Conservation (phyloP, 2,329 filamentous ascomycete species). For the Simplicillium sp. region DNA sequence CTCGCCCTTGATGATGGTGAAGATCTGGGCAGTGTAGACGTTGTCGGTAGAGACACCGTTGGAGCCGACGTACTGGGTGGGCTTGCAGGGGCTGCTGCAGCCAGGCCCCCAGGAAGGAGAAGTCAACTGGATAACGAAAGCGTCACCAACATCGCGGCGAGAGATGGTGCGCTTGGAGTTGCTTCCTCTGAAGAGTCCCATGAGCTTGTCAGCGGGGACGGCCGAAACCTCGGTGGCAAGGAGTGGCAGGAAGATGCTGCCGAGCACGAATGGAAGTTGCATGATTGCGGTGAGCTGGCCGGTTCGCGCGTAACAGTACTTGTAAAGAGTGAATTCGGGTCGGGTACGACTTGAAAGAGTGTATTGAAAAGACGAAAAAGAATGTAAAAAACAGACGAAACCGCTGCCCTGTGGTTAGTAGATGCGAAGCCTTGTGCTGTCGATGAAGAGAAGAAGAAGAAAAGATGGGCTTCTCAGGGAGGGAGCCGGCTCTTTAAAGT, state of each 20-base stretch:
- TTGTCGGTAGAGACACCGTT: neutral
- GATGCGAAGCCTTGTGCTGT: too few relatives aligned
- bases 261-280: neutral
- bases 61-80: neutral
- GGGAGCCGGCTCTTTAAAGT: too few relatives aligned
- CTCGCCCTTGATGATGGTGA: neutral
- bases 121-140: neutral
- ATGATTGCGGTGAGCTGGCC: neutral
- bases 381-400: too few relatives aligned
- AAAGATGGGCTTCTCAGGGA: too few relatives aligned
- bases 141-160: neutral
- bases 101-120: neutral
- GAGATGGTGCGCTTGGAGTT: neutral
- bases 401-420: too few relatives aligned
- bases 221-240: neutral
- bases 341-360: too few relatives aligned
- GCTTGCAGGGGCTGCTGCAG: neutral
- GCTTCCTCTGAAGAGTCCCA: neutral
- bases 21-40: neutral
- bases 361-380: too few relatives aligned
- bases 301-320: too few relatives aligned
- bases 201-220: neutral
- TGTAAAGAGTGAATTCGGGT: too few relatives aligned
- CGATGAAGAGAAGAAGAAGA: too few relatives aligned
- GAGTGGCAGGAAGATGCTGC: neutral